phyloP scores from a whole-genome alignment of 768 basidiomycete species.

The Crucibulum laeve region DNA sequence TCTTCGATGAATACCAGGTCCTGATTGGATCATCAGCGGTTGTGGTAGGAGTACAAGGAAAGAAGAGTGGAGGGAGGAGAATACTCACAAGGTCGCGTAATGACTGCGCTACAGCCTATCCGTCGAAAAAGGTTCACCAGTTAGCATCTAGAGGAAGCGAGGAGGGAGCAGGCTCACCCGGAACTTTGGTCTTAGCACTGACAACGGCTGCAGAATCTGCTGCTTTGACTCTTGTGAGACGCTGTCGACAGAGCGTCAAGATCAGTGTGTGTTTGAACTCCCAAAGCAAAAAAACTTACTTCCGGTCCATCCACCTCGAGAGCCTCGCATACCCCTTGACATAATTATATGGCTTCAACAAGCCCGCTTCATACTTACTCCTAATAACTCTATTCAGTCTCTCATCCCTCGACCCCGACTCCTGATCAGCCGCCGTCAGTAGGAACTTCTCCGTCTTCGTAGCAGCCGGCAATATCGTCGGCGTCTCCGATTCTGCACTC shows the following conservation, averaged over 20 bases:
- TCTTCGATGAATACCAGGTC: conserved; percentile 98
- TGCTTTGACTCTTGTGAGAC: conserved; percentile 90
- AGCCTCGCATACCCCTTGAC: conserved; percentile 92
- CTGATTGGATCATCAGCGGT: conserved; percentile 24
- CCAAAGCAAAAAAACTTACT: conserved; percentile 40
- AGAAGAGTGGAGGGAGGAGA: conserved; percentile 1
- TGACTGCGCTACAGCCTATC: conserved; percentile 76
- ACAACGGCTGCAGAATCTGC: conserved; percentile 86
- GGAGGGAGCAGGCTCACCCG: conserved; percentile 41
- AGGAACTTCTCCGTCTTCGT: conserved; percentile 87
- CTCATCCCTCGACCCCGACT: conserved; percentile 85
- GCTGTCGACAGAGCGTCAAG: conserved; percentile 30
- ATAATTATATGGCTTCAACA: conserved; percentile 94
- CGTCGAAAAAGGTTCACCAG: conserved; percentile 2
- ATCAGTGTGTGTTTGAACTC: conserved; percentile 1
- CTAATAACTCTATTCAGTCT: conserved; percentile 88
- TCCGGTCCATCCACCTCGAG: conserved; percentile 92
- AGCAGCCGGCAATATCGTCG: conserved; percentile 63
- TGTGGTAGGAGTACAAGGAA: conserved; percentile 1
- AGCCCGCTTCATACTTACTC: conserved; percentile 94
- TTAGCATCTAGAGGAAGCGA: not conserved
- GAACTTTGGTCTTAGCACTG: conserved; percentile 81
- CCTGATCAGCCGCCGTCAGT: conserved; percentile 92
- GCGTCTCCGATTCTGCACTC: no score
- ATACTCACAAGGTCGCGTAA: conserved; percentile 69